Evolutionary conservation across 805 yeast species (phyloP).

Genomic region (Candida ortonii): DNA sequence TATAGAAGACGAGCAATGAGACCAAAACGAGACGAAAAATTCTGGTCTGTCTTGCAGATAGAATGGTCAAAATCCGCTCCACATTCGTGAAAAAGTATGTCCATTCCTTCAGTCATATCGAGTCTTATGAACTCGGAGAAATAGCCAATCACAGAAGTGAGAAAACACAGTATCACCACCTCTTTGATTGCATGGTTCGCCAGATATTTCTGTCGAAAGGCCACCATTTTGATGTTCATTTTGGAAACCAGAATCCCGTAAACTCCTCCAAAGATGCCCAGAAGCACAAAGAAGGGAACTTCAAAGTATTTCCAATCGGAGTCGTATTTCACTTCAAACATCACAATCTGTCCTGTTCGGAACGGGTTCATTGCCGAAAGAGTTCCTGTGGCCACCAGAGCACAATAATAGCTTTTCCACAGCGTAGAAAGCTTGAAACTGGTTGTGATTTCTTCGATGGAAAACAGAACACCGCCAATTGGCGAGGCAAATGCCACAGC

Average conservation of each 20-base stretch:
- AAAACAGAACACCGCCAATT: constrained; percentile 91
- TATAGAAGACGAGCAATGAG: constrained; percentile 53
- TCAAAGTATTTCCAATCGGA: constrained; percentile 85
- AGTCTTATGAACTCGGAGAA: constrained; percentile 75
- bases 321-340: constrained; percentile 88
- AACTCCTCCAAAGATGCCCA: constrained; percentile 90
- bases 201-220: constrained; percentile 71
- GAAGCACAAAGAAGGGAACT: constrained; percentile 68
- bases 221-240: constrained; percentile 71
- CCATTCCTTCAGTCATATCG: constrained; percentile 97
- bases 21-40: constrained; percentile 24
- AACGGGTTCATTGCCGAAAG: constrained; percentile 84
- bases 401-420: constrained; percentile 90
- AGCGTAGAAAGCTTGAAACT: constrained; percentile 73
- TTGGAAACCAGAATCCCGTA: constrained; percentile 79
- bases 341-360: constrained; percentile 88
- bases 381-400: constrained; percentile 80
- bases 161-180: constrained; percentile 58
- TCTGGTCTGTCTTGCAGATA: constrained; percentile 35
- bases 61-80: constrained; percentile 38
- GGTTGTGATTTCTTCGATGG: constrained; percentile 85
- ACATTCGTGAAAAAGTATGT: constrained; percentile 83
- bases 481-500: constrained; percentile 98
- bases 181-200: constrained; percentile 62
- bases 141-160: constrained; percentile 77